Conservation (phyloP, 495 filamentous ascomycete species). For the Amphirosellinia nigrospora region DNA sequence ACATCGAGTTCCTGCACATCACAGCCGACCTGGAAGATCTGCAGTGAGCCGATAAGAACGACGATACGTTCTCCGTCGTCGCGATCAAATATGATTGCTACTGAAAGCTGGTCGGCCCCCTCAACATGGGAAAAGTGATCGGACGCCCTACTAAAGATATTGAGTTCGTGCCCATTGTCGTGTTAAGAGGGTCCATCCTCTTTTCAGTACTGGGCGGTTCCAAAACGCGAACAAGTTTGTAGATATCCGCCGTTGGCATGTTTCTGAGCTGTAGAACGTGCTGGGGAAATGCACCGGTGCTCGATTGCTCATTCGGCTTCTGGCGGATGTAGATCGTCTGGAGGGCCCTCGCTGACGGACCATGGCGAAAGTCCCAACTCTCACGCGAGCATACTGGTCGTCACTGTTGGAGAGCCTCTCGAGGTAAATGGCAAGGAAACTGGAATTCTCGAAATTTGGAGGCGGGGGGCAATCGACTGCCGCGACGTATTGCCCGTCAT, state of each 20-base stretch:
- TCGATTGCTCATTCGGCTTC: constrained; percentile 17
- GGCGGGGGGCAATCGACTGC: constrained; percentile 28
- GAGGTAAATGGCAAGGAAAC: constrained; percentile 28
- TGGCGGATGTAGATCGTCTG: constrained; percentile 30
- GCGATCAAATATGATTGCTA: neutral
- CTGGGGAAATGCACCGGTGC: constrained; percentile 23
- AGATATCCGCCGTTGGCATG: neutral
- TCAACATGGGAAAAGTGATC: neutral
- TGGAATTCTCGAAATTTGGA: constrained; percentile 29
- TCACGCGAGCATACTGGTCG: constrained; percentile 27
- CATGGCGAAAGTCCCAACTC: constrained; percentile 25
- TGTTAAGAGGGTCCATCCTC: neutral
- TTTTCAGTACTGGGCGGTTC: neutral
- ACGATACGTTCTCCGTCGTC: neutral
- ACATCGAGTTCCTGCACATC: constrained; percentile 4
- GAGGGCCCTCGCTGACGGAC: constrained; percentile 19
- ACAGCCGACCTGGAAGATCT: constrained; percentile 3
- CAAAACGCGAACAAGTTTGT: constrained; percentile 15
- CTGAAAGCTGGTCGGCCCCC: constrained; percentile 7
- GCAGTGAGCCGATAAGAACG: neutral
- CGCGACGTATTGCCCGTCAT: neutral
- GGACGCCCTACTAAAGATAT: too few species aligned
- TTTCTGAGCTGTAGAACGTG: constrained; percentile 25
- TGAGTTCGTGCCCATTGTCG: neutral
- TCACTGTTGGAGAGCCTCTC: constrained; percentile 25